Evolutionary conservation across 2,329 filamentous ascomycete species (phyloP).

Genomic region (Truncatella angustata): DNA sequence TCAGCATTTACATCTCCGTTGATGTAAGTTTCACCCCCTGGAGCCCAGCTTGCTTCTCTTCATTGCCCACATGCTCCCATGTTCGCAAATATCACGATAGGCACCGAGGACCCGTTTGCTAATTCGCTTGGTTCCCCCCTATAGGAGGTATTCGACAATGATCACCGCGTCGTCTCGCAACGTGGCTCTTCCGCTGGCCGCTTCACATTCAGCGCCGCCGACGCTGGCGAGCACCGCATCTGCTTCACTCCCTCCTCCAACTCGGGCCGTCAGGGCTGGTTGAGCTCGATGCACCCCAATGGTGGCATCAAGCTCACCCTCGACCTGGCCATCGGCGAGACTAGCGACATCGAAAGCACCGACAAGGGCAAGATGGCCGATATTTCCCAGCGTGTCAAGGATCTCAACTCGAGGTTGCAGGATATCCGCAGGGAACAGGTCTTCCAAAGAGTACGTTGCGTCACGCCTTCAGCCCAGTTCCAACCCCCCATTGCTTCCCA

Average conservation of each 20-base stretch:
- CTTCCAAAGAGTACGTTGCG: slow-evolving; percentile 75
- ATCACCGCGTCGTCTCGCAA: slow-evolving; percentile 93
- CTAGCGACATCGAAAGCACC: slow-evolving; percentile 86
- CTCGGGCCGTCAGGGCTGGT: slow-evolving; percentile 68
- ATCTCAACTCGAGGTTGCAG: slow-evolving; percentile 80
- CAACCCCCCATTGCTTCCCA: neutral
- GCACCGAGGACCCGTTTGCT: no score
- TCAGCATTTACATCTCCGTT: slow-evolving; percentile 87
- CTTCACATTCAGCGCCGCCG: slow-evolving; percentile 94
- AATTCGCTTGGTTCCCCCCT: neutral
- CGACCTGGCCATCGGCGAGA: slow-evolving; percentile 92
- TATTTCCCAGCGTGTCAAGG: slow-evolving; percentile 82
- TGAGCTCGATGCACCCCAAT: slow-evolving; percentile 61
- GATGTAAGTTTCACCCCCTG: slow-evolving; percentile 46
- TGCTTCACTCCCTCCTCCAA: slow-evolving; percentile 87
- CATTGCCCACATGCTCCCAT: neutral
- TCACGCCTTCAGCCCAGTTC: neutral
- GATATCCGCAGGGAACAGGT: slow-evolving; percentile 94
- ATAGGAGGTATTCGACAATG: slow-evolving; percentile 90
- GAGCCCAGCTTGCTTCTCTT: slow-evolving; percentile 7
- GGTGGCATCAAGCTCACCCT: slow-evolving; percentile 81
- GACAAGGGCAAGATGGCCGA: slow-evolving; percentile 93
- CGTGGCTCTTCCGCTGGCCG: slow-evolving; percentile 72
- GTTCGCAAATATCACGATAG: neutral
- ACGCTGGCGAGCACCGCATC: slow-evolving; percentile 92